Evolutionary conservation across 2,329 filamentous ascomycete genomes (phyloP).

Genomic region (Furcasterigmium furcatum): DNA sequence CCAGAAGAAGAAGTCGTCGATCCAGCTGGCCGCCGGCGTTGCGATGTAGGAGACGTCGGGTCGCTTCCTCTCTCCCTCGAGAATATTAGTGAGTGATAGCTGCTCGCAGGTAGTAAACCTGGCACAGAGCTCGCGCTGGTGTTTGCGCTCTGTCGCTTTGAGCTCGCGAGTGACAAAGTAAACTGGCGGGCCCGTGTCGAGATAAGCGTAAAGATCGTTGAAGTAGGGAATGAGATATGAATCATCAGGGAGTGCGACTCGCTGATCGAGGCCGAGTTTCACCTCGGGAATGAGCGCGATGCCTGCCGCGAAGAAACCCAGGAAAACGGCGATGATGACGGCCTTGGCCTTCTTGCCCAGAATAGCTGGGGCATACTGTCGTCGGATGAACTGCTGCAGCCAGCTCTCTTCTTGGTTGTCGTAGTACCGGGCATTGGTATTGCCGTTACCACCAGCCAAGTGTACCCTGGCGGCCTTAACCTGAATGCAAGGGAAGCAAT

Average conservation of each 20-base stretch:
- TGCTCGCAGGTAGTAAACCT: constrained; percentile 86
- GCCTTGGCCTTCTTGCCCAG: constrained; percentile 79
- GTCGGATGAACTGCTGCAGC: constrained; percentile 86
- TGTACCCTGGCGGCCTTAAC: constrained; percentile 71
- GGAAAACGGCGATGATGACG: constrained; percentile 72
- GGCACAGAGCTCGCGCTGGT: constrained; percentile 86
- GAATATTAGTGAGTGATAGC: constrained; percentile 79
- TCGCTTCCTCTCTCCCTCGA: constrained; percentile 92
- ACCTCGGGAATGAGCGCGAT: constrained; percentile 82
- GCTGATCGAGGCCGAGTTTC: constrained; percentile 85
- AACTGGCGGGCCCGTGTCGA: constrained; percentile 87
- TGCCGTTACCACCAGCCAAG: constrained; percentile 59
- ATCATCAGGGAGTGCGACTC: constrained; percentile 87
- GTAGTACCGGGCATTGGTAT: constrained; percentile 56
- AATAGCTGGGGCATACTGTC: constrained; percentile 78
- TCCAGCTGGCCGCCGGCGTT: constrained; percentile 87
- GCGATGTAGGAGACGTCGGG: constrained; percentile 84
- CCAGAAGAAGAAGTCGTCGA: constrained; percentile 89
- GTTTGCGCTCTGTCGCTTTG: constrained; percentile 70
- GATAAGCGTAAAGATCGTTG: constrained; percentile 90
- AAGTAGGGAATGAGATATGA: constrained; percentile 97
- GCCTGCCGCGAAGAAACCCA: constrained; percentile 82
- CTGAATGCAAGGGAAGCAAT: constrained; percentile 87
- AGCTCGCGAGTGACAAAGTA: constrained; percentile 89
- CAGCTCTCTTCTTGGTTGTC: constrained; percentile 80